Evolutionary conservation across 352 stramenopile species (phyloP), one percentile per base, ranked within the genome.

Genomic region (Pythium sukuiense): DNA sequence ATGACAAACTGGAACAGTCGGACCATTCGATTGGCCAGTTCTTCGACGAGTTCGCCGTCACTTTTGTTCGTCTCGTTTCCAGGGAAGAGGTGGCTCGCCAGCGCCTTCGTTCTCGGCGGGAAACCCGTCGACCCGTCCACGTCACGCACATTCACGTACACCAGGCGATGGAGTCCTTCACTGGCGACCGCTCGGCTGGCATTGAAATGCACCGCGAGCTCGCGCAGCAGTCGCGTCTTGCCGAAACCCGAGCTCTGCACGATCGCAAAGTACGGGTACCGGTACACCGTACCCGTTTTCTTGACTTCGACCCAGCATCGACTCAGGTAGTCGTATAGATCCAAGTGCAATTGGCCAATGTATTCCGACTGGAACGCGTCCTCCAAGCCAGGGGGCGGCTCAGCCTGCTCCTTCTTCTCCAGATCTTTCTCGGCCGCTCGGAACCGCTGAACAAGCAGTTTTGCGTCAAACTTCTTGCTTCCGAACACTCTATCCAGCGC

Each of bases 181-280:
- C 3, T n/a, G 6, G 20, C 16, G n/a, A 32, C 24, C 3, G 45
- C 24, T 30, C 6, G 1, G 45, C 24, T 14, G 5, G n/a, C 6
- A 3, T 52, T 3, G n/a, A 52, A 27, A n/a, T 30, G 45, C 45
- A 27, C n/a, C 2, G 45, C 45, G 2, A 52, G 45, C 24, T 52
- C n/a, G 3, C 45, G 45, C n/a, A 52, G 45, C n/a, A 52, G 20
- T 13, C 45, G 45, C n/a, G n/a, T 52, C 45, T 52, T 52, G n/a
- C 45, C 45, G 24, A 52, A 52, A 1, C 45, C 39, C 39, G 39
- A 48, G 39, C 39, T 48, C 39, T 48, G 45, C n/a, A 52, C n/a
- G 20, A 52, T 30, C 20, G 45, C 45, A 52, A 7, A 52, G 11
- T 52, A 52, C 45, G 45, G 45, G 45, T 52, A 52, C n/a, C 6